phyloP scores from a whole-genome alignment of 1,284 basidiomycete genomes.

The Ganoderma meredithae region DNA sequence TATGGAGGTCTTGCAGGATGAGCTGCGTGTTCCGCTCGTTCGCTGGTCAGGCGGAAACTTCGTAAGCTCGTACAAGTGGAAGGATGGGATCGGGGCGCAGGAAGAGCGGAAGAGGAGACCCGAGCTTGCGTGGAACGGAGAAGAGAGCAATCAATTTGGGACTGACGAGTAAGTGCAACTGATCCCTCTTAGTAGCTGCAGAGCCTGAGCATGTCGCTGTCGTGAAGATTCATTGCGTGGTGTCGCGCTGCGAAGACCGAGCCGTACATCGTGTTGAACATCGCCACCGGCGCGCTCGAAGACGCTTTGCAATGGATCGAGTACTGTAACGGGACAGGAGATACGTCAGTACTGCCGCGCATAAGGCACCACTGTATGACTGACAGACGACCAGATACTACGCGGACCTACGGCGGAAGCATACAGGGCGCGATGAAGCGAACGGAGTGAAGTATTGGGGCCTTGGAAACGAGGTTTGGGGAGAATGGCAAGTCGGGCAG shows the following conservation, averaged over 20 bases:
- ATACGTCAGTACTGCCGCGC: conserved; percentile 41
- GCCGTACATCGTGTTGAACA: conserved; percentile 71
- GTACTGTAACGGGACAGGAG: conserved; percentile 63
- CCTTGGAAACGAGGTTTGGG: conserved; percentile 62
- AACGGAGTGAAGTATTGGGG: conserved; percentile 49
- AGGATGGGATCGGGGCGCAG: conserved; percentile 69
- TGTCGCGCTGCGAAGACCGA: conserved; percentile 58
- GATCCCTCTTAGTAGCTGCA: not conserved
- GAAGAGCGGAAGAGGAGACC: conserved; percentile 59
- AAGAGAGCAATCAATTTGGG: conserved; percentile 72
- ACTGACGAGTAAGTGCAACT: conserved; percentile 53
- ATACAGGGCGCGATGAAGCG: conserved; percentile 62
- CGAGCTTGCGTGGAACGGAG: conserved; percentile 71
- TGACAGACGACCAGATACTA: conserved; percentile 50
- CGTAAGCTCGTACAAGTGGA: conserved; percentile 73
- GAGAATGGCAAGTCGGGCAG: conserved; percentile 74
- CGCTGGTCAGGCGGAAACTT: conserved; percentile 69
- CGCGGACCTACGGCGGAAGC: conserved; percentile 66
- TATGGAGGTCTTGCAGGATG: conserved; percentile 54
- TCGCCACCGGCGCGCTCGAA: conserved; percentile 70
- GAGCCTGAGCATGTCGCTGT: not conserved
- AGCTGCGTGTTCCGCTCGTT: conserved; percentile 63
- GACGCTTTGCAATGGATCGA: conserved; percentile 74
- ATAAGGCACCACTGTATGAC: conserved; percentile 2
- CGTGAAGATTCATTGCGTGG: conserved; percentile 55